Base-by-base conservation (phyloP, 192 early-diverging fungal genomes). In the Rhizophlyctis rosea region DNA sequence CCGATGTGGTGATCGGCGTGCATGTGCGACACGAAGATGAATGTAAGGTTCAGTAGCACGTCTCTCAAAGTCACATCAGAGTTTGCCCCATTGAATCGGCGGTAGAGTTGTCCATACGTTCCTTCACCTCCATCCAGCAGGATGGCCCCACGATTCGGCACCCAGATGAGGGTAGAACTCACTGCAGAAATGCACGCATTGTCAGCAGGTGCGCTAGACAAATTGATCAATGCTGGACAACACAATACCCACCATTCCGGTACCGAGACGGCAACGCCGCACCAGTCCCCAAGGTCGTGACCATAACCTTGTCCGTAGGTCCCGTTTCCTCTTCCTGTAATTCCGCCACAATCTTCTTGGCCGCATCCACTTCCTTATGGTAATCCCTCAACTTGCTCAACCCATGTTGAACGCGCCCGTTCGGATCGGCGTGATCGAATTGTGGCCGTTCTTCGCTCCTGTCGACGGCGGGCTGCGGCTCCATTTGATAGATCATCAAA, bases 1-100 rank as follows among this genome's bases (percentile, higher is more conserved):
- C 96, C 96, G 23, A 99, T 72, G 67, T 97, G 96, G 65, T 99
- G 96, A 73, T 99, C 96, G 31, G 95, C 96, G 70, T 99, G 96
- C 76, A 99, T 74, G 70, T 99, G 96, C 35, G 93, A 95, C 9
- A 99, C 79, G 73, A 93, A 97, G 52, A 99, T 64, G 7, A 88
- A 73, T 54, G 78, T 76, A 28, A 99, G 54, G 14, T 66, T 68
- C 13, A 57, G 54, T n/a, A n/a, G n/a, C n/a, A n/a, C n/a, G n/a
- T n/a, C n/a, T n/a, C n/a, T n/a, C n/a, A n/a, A n/a, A n/a, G n/a
- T n/a, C 13, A 97, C 62, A 30, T 57, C 57, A 4, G 54, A 47
- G n/a, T 60, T 47, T 3, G 49, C 23, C 47, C 33, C 13, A 16
- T 66, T 63, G 63, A 90, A 87, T 31, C 80, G 82, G 30, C 91